Base-by-base conservation (phyloP, 2,329 filamentous ascomycete genomes). In the Monosporascus sp. region DNA sequence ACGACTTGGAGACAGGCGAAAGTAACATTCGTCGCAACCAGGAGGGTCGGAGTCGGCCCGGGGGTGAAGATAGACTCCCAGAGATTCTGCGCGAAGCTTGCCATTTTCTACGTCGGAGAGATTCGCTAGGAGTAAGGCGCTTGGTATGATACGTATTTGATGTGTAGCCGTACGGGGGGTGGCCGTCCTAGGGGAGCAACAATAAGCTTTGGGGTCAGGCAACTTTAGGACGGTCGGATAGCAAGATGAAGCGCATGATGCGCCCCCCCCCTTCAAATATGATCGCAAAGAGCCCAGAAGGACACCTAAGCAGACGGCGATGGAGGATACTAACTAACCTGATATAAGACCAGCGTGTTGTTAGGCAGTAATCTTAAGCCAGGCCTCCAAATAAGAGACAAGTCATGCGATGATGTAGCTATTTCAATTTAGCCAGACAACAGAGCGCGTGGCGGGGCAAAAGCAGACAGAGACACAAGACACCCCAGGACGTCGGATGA, bases 51-150 rank as follows among this genome's bases (percentile, higher is more conserved):
- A 1, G 92, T 97, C 47, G 93, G 84, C 53, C 94, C 94, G 1
- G 93, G 89, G 5, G 88, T 94, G 80, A 97, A 97, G 77, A 97
- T 85, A 66, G 90, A 95, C 68, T 88, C 82, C 88, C 90, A 96
- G 55, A 97, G 86, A 61, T 92, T 83, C 66, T 84, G 78, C 57
- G 95, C 65, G 71, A 86, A 86, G 62, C 75, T 68, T 15, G 83
- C 74, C 82, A 85, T 85, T 47, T 64, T 51, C n/a, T 39, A 37
- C 50, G 41, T 31, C 44, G 31, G 39, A 27, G 22, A 39, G 46
- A 18, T 38, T 41, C 55, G 46, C 54, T 36, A 45, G 37, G 53
- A 34, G 55, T 24, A 52, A 59, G 58, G 61, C 61, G 61, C 60
- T 54, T 54, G 53, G 48, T n/a, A 31, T 36, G 52, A 53, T 53